These are phyloP conservation scores for Sporobolus alterniflorus DNA, from an alignment of 202 grass and related monocot species.

Conservation along the genomic window DNA sequence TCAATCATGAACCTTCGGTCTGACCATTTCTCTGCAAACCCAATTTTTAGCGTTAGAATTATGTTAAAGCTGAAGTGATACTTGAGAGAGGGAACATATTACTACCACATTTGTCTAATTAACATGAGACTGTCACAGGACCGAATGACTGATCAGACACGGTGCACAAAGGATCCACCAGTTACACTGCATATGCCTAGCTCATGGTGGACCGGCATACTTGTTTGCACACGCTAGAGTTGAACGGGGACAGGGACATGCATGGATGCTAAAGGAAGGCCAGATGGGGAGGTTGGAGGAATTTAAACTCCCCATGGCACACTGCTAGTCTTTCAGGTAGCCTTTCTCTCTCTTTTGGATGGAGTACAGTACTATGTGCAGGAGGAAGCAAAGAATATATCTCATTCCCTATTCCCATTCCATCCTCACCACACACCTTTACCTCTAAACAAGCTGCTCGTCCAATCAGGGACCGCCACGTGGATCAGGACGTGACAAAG, in stretches of 20 bases:
- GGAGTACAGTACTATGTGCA: background rate
- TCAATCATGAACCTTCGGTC: too few relatives aligned
- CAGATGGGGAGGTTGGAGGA: constrained; percentile 60
- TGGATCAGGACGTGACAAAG: constrained; percentile 13
- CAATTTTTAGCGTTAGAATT: too few relatives aligned
- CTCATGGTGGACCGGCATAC: constrained; percentile 9
- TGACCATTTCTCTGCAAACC: too few relatives aligned
- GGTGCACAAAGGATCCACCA: constrained; percentile 23
- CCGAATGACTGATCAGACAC: background rate
- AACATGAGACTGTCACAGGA: background rate
- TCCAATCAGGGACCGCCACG: constrained; percentile 5
- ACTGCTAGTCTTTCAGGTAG: constrained; percentile 54
- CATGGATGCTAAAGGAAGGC: constrained; percentile 51
- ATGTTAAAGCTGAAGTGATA: too few relatives aligned
- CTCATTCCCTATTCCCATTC: constrained; percentile 43
- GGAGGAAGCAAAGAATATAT: constrained; percentile 63
- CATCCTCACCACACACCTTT: background rate
- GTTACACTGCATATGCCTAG: constrained; percentile 1
- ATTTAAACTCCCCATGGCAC: constrained; percentile 46
- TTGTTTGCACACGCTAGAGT: constrained; percentile 33
- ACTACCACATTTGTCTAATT: too few relatives aligned
- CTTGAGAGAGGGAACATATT: too few relatives aligned
- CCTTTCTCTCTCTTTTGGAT: constrained; percentile 44
- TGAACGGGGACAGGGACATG: constrained; percentile 14
- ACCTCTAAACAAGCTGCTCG: background rate